phyloP scores from a whole-genome alignment of 208 protist species.

The Leishmania amazonensis region DNA sequence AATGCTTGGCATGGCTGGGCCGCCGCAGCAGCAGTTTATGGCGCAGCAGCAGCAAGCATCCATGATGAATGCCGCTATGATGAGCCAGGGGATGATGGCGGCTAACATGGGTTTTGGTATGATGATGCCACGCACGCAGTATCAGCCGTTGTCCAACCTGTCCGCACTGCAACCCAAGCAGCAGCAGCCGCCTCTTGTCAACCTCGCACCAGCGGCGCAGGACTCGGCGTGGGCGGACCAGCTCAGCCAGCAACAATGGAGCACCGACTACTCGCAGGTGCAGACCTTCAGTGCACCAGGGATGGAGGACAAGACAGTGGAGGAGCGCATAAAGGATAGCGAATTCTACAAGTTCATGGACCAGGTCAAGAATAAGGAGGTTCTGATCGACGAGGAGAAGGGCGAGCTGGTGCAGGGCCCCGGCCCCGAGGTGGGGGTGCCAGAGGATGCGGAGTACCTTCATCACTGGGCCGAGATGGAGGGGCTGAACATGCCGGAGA shows the following conservation, averaged over 20 bases:
- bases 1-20: conserved; percentile 29
- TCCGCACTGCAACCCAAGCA: conserved; percentile 32
- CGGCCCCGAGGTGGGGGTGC: conserved; percentile 53
- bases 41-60: conserved; percentile 39
- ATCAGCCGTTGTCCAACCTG: conserved; percentile 43
- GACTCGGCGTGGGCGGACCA: conserved; percentile 60
- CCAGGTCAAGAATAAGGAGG: conserved; percentile 61
- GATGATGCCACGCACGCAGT: conserved; percentile 55
- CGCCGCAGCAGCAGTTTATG: conserved; percentile 38
- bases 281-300: conserved; percentile 61
- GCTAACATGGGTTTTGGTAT: conserved; percentile 44
- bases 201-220: conserved; percentile 18
- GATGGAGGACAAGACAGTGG: conserved; percentile 46
- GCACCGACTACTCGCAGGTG: conserved; percentile 70
- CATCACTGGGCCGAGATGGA: conserved; percentile 46
- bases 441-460: conserved; percentile 68
- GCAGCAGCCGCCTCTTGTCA: conserved; percentile 9
- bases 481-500: conserved; percentile 55
- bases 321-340: conserved; percentile 64
- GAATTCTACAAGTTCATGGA: conserved; percentile 89
- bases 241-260: conserved; percentile 69
- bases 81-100: conserved; percentile 48
- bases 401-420: conserved; percentile 72
- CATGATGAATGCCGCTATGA: conserved; percentile 46
- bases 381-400: conserved; percentile 85